A percentile compares a stretch with the other conserved stretches of the same genome.
phyloP scores from a whole-genome alignment of 495 filamentous ascomycete species.

The Lasiosphaeria miniovina region DNA sequence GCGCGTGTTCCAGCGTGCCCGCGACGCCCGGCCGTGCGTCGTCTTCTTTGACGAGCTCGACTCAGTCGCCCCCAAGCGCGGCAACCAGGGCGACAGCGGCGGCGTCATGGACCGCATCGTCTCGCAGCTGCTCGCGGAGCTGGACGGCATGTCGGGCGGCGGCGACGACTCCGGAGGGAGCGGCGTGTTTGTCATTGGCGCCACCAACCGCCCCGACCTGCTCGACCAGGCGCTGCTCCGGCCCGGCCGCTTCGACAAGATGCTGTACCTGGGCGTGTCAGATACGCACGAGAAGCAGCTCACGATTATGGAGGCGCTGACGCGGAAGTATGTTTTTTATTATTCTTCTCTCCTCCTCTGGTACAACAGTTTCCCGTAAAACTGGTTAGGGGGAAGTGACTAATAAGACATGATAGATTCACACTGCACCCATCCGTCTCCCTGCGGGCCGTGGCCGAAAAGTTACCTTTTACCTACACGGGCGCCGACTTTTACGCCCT shows the following conservation, averaged over 20 bases:
- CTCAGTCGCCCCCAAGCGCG: conserved; percentile 93
- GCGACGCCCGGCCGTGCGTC: conserved; percentile 94
- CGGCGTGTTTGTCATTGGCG: conserved; percentile 96
- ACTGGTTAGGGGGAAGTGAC: background rate
- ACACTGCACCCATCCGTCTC: conserved; percentile 73
- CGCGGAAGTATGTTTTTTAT: conserved; percentile 67
- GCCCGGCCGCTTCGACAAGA: conserved; percentile 96
- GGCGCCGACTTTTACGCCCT: conserved; percentile 96
- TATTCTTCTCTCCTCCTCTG: background rate
- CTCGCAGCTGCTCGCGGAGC: conserved; percentile 87
- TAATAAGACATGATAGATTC: conserved; percentile 54
- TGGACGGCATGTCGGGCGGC: conserved; percentile 96
- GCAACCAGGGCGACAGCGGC: conserved; percentile 96
- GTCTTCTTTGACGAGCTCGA: conserved; percentile 99
- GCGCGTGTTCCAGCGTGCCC: conserved; percentile 88
- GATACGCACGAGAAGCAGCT: conserved; percentile 97
- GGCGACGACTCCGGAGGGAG: conserved; percentile 66
- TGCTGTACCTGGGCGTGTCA: conserved; percentile 94
- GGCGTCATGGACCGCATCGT: conserved; percentile 99
- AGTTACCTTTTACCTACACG: conserved; percentile 91
- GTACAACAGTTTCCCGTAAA: too few species aligned
- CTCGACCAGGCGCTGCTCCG: conserved; percentile 87
- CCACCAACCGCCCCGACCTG: conserved; percentile 92
- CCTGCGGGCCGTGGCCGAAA: conserved; percentile 67
- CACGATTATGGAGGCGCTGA: conserved; percentile 90